These are phyloP conservation scores for Farysia itapuensis DNA, from an alignment of 1,284 basidiomycete genomes.

Conservation along the genomic window DNA sequence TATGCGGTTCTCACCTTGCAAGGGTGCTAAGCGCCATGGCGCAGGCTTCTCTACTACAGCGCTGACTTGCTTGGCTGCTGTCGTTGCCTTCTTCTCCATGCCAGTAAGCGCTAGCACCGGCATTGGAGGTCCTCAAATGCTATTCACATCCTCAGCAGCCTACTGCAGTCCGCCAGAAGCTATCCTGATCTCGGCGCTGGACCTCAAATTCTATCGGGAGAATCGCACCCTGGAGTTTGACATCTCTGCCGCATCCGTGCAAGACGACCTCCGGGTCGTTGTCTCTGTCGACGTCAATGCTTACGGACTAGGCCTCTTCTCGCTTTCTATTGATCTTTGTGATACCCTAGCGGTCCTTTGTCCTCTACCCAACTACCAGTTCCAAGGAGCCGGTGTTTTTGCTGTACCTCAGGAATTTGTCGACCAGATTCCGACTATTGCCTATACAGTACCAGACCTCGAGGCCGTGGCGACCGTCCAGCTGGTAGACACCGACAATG, in stretches of 20 bases:
- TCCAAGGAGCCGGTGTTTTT: slow-evolving; percentile 69
- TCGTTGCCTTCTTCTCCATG: too few species aligned
- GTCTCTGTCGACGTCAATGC: slow-evolving; percentile 49
- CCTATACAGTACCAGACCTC: slow-evolving; percentile 84
- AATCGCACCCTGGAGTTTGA: slow-evolving; percentile 55
- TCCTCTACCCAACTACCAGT: slow-evolving; percentile 56
- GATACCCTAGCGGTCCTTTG: slow-evolving; percentile 46
- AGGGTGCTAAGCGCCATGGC: too few species aligned
- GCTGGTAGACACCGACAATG: slow-evolving; percentile 71
- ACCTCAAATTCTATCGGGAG: slow-evolving; percentile 45
- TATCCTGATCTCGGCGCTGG: slow-evolving; percentile 48
- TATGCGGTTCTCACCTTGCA: too few species aligned
- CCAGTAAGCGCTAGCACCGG: slow-evolving; percentile 6
- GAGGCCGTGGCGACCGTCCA: slow-evolving; percentile 84
- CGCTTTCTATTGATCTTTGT: slow-evolving; percentile 55
- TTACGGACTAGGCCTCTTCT: slow-evolving; percentile 53
- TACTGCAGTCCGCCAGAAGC: slow-evolving; percentile 54
- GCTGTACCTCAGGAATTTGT: slow-evolving; percentile 67
- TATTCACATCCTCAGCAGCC: slow-evolving; percentile 49
- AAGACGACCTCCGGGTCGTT: slow-evolving; percentile 30
- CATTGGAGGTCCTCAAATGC: slow-evolving; percentile 25
- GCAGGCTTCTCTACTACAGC: too few species aligned
- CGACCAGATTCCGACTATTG: slow-evolving; percentile 72
- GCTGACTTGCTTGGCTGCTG: too few species aligned
- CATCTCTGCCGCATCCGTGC: slow-evolving; percentile 48